phyloP scores from a whole-genome alignment of 176 grass and related monocot genomes.

The Alopecurus myosuroides region DNA sequence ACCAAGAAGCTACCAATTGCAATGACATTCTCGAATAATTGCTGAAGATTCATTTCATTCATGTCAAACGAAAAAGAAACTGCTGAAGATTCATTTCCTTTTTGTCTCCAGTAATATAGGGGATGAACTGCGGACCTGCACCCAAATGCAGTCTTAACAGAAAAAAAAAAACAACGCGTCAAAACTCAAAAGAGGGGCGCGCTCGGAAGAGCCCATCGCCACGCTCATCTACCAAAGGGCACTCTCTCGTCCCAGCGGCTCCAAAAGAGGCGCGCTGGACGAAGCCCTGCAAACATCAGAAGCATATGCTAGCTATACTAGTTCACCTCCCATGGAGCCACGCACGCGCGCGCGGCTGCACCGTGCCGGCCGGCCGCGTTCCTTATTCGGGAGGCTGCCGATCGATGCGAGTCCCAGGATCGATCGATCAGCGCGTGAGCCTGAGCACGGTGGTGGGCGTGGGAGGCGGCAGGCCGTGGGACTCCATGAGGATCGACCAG shows the following conservation, averaged over 20 bases:
- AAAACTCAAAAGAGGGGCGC: conserved; percentile 38
- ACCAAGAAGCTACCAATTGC: too few species aligned
- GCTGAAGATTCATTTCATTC: too few species aligned
- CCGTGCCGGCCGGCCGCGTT: neutral
- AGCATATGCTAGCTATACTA: neutral
- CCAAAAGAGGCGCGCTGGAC: conserved; percentile 20
- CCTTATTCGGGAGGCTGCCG: conserved; percentile 23
- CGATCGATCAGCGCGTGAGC: conserved; percentile 10
- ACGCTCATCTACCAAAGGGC: neutral
- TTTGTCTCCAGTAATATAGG: neutral
- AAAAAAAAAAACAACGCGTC: neutral
- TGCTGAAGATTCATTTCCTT: too few species aligned
- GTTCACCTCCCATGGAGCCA: conserved; percentile 18
- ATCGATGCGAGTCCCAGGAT: neutral
- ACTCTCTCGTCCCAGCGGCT: neutral
- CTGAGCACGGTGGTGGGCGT: conserved; percentile 1
- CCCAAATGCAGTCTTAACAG: neutral
- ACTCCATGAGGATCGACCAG: conserved; percentile 52
- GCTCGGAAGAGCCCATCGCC: conserved; percentile 35
- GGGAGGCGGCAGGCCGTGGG: conserved; percentile 45
- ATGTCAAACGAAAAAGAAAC: too few species aligned
- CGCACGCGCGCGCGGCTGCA: neutral
- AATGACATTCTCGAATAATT: too few species aligned
- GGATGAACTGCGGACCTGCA: neutral
- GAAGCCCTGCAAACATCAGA: conserved; percentile 2